phyloP scores from a whole-genome alignment of 371 early-diverging fungal species.

The Zopfochytrium polystomum region DNA sequence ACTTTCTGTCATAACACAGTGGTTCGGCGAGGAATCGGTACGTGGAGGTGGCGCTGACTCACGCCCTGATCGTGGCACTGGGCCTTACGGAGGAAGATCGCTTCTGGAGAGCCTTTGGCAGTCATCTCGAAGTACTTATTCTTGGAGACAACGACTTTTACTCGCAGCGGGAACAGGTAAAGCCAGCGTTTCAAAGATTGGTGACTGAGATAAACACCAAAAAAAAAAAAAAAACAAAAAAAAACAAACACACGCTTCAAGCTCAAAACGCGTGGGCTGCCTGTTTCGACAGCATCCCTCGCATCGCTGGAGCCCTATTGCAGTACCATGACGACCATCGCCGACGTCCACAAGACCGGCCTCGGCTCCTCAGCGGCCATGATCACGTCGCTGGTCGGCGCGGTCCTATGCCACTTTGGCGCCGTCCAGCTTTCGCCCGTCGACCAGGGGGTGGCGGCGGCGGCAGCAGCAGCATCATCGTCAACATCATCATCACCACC shows the following conservation, averaged over 20 bases:
- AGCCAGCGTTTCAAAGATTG: not conserved
- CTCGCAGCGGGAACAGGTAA: constrained; percentile 74
- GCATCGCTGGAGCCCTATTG: constrained; percentile 60
- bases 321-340: constrained; percentile 64
- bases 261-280: constrained; percentile 52
- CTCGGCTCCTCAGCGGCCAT: constrained; percentile 93
- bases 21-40: constrained; percentile 21
- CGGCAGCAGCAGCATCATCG: not conserved
- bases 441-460: not conserved
- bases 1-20: not conserved
- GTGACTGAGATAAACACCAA: no score
- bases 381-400: constrained; percentile 81
- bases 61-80: constrained; percentile 23
- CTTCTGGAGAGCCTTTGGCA: constrained; percentile 4
- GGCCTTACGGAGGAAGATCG: not conserved
- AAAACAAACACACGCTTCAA: constrained; percentile 28
- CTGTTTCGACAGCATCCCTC: constrained; percentile 59
- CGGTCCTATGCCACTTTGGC: constrained; percentile 69
- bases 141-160: constrained; percentile 94
- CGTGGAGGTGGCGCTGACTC: constrained; percentile 31
- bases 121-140: constrained; percentile 67
- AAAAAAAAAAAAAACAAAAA: no score
- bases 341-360: constrained; percentile 88
- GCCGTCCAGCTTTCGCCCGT: constrained; percentile 35
- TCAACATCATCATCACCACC: not conserved